Base-by-base conservation (phyloP, 805 yeast genomes). In the Nakazawaea ernobii region DNA sequence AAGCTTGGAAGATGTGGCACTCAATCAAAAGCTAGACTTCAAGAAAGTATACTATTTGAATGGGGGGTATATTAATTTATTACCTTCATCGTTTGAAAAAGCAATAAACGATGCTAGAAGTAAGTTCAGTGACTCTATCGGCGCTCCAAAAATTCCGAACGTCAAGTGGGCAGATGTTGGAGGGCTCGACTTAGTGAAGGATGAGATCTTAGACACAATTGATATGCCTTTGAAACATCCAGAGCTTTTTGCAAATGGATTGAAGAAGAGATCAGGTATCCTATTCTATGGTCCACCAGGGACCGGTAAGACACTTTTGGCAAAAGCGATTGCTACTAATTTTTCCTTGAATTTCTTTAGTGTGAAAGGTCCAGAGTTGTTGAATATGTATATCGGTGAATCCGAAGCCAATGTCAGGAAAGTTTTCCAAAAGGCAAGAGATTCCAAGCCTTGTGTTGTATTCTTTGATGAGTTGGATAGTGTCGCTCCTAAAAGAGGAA, bases 201-300 rank as follows among this genome's bases (percentile, higher is more conserved):
- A 82, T 56, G 97, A 92, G 58, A 92, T 94, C 55, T 68, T 91
- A 62, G 99, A 94, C 59, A 92, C 99, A 0, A 91, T 94, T 51
- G 98, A 92, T 56, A 80, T 92, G 86, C 99, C 99, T 2, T 70
- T 92, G 60, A 89, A 87, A 58, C 91, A 86, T 61, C 98, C 98
- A 0, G 95, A 89, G 55, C 68, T 94, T 48, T 92, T 92, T 65
- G 76, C 82, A 43, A 82, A 82, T 40, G 98, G 98, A 0, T 78
- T 94, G 61, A 92, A 94, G 63, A 92, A 92, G 61, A 76, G 99
- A 65, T 84, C 95, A 59, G 99, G 99, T 42, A 86, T 94, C 35
- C 67, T 94, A 53, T 90, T 94, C 62, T 94, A 94, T 67, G 99
- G 99, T 0, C 99, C 99, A 0, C 99, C 99, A 0, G 99, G 99